phyloP scores from a whole-genome alignment of 768 basidiomycete species.

The Cyclocybe aegerita region DNA sequence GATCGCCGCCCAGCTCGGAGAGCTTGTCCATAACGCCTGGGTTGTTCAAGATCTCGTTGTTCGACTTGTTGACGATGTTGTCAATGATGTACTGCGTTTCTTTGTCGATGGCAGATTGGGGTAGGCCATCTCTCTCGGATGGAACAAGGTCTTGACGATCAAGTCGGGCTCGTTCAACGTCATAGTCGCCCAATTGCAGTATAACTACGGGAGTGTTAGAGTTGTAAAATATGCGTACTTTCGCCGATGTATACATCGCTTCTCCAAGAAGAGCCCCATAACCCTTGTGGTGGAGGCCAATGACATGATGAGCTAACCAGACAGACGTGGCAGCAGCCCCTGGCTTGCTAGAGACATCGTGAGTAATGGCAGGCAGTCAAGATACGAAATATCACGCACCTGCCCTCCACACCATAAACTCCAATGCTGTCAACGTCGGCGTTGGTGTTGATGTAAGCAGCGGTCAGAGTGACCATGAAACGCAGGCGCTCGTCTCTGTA shows the following conservation, averaged over 20 bases:
- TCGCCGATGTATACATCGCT: conserved; percentile 32
- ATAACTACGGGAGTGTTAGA: conserved; percentile 23
- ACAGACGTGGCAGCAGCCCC: conserved; percentile 40
- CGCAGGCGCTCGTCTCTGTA: conserved; percentile 38
- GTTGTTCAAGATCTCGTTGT: not conserved
- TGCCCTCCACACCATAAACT: conserved; percentile 47
- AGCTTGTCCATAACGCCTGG: conserved; percentile 11
- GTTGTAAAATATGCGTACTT: conserved; percentile 21
- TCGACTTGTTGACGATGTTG: conserved; percentile 13
- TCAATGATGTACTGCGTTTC: conserved; percentile 31
- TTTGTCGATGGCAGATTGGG: conserved; percentile 19
- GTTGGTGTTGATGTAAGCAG: conserved; percentile 9
- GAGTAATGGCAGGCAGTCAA: not conserved
- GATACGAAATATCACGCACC: conserved; percentile 25
- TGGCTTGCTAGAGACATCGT: conserved; percentile 35
- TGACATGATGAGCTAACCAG: conserved; percentile 35
- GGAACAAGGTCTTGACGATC: conserved; percentile 42
- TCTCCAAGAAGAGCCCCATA: conserved; percentile 39
- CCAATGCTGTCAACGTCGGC: conserved; percentile 35
- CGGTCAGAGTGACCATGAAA: conserved; percentile 31
- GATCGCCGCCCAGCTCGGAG: conserved; percentile 33
- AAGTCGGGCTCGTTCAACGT: conserved; percentile 27
- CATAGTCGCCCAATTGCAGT: conserved; percentile 41
- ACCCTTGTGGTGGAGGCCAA: conserved; percentile 39
- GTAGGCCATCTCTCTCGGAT: conserved; percentile 22